Evolutionary conservation across 2,329 filamentous ascomycete genomes (phyloP).

Genomic region (Calonectria leucothoes): DNA sequence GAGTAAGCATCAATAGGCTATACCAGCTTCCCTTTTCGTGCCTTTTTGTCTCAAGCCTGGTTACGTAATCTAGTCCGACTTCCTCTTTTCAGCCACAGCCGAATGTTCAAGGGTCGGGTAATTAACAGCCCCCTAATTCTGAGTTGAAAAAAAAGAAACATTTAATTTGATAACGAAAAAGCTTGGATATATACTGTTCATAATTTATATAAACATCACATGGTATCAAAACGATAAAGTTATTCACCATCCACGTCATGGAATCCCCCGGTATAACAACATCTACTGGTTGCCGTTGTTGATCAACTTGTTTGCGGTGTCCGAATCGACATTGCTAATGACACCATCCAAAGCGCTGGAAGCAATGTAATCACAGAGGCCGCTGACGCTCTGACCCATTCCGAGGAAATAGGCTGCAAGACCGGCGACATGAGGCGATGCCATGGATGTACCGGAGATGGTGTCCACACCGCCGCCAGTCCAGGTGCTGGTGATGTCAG

Average conservation of each 20-base stretch:
- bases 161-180: too few species aligned
- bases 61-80: too few species aligned
- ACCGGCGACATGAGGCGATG: slow-evolving; percentile 56
- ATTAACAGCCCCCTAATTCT: too few species aligned
- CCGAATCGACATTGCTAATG: neutral
- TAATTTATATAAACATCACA: neutral
- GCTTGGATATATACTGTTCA: neutral
- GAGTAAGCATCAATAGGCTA: too few species aligned
- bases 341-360: slow-evolving; percentile 50
- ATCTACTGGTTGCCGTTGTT: neutral
- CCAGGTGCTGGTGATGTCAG: slow-evolving; percentile 60
- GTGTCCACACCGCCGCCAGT: slow-evolving; percentile 55
- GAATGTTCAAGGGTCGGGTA: too few species aligned
- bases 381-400: slow-evolving; percentile 43
- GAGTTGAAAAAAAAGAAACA: too few species aligned
- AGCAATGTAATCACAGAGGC: slow-evolving; percentile 35
- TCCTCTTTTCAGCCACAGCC: too few species aligned
- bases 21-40: too few species aligned
- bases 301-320: neutral
- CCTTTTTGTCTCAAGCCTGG: too few species aligned
- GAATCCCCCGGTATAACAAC: neutral
- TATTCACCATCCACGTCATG: neutral
- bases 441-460: slow-evolving; percentile 60
- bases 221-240: neutral
- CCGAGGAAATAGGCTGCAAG: slow-evolving; percentile 58